Conservation (phyloP, 164 flowering plant genomes). For the Dillenia turbinata region DNA sequence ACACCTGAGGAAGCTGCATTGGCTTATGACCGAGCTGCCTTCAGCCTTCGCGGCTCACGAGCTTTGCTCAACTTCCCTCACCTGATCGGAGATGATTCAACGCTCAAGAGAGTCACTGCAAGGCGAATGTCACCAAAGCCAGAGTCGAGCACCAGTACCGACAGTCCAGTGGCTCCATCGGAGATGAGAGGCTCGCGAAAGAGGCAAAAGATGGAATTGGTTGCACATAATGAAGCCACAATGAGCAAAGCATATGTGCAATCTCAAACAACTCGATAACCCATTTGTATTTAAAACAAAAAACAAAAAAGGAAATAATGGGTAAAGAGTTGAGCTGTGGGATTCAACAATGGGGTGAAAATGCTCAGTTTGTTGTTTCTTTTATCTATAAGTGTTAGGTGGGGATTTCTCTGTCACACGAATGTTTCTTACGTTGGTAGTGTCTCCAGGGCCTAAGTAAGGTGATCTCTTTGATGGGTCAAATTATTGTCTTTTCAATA, state of each 20-base stretch:
- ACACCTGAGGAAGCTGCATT: conserved; percentile 24
- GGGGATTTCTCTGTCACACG: too few species aligned
- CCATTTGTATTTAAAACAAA: too few species aligned
- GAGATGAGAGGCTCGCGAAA: conserved; percentile 15
- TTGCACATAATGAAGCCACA: background rate
- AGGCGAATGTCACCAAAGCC: conserved; percentile 17
- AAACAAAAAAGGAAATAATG: too few species aligned
- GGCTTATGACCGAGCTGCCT: conserved; percentile 42
- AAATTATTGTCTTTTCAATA: too few species aligned
- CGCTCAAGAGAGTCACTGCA: background rate
- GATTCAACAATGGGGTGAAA: too few species aligned
- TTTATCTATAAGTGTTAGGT: too few species aligned
- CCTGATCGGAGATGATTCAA: conserved; percentile 13
- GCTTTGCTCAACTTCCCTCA: conserved; percentile 43
- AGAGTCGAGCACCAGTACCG: background rate
- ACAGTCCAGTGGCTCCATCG: background rate
- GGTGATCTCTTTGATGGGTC: too few species aligned
- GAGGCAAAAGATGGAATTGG: conserved; percentile 16
- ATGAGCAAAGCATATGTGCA: background rate
- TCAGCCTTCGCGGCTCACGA: conserved; percentile 36
- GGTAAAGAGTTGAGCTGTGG: too few species aligned
- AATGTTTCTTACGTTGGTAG: too few species aligned
- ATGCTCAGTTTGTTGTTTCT: too few species aligned
- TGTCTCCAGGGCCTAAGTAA: too few species aligned
- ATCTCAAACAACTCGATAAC: too few species aligned